These are phyloP conservation scores for Sporothrix inflata DNA, from an alignment of 2,329 filamentous ascomycete species.

Conservation along the genomic window DNA sequence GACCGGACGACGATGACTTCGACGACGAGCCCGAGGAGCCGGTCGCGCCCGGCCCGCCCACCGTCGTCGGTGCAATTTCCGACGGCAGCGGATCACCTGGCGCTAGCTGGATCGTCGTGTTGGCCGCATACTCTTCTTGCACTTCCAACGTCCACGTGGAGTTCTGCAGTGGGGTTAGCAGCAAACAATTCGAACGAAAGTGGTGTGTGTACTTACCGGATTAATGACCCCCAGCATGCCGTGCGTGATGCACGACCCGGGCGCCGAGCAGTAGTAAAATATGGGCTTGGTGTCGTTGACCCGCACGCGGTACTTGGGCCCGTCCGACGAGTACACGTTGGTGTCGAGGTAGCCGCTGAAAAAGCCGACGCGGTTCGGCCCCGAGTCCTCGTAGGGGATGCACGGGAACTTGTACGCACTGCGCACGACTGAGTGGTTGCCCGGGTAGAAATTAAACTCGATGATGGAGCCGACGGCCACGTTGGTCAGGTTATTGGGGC, in stretches of 20 bases:
- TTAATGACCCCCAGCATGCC: constrained; percentile 80
- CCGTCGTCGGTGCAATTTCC: constrained; percentile 43
- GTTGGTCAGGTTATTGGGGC: constrained; percentile 40
- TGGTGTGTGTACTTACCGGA: constrained; percentile 49
- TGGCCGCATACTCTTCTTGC: constrained; percentile 53
- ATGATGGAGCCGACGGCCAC: constrained; percentile 54
- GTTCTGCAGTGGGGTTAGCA: constrained; percentile 42
- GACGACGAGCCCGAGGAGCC: constrained; percentile 22
- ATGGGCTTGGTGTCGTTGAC: constrained; percentile 67
- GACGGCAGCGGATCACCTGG: constrained; percentile 60
- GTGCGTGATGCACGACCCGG: constrained; percentile 64
- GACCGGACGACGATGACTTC: background rate
- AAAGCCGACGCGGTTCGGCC: constrained; percentile 54
- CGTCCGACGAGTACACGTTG: constrained; percentile 50
- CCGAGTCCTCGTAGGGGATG: constrained; percentile 61
- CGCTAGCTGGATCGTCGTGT: constrained; percentile 55
- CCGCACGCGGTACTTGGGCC: constrained; percentile 46
- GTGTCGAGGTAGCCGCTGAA: constrained; percentile 56
- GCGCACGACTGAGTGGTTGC: constrained; percentile 66
- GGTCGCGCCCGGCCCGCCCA: constrained; percentile 28
- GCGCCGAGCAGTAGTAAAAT: constrained; percentile 72
- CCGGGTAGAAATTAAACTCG: constrained; percentile 65
- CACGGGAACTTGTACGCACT: constrained; percentile 64
- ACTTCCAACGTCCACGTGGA: constrained; percentile 50
- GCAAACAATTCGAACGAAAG: too few species aligned